Percentiles rank a stretch among this genome's conserved stretches.
Evolutionary conservation across 2,329 filamentous ascomycete species (phyloP).

Genomic region (Dactylellina sp.): DNA sequence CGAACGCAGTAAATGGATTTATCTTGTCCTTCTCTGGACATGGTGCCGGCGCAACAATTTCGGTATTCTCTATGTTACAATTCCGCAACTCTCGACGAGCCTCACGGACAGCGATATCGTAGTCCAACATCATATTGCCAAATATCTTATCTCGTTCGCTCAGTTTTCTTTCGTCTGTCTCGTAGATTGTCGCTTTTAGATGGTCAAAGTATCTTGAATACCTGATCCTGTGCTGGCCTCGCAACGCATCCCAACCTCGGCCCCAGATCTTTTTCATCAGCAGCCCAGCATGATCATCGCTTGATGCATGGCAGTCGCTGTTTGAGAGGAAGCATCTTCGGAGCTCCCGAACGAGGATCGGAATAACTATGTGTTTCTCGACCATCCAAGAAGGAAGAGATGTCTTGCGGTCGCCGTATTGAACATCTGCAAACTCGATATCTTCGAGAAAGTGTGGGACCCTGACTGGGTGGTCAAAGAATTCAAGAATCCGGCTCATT

Average conservation of each 20-base stretch:
- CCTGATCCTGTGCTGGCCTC: background rate
- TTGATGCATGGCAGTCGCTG: conserved; percentile 23
- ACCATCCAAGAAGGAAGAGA: conserved; percentile 36
- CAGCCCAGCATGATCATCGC: conserved; percentile 17
- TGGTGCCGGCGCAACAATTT: no score
- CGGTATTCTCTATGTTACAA: no score
- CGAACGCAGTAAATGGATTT: no score
- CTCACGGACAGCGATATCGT: background rate
- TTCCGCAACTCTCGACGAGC: background rate
- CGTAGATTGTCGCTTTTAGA: background rate
- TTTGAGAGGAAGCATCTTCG: conserved; percentile 10
- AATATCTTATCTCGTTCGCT: background rate
- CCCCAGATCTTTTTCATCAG: conserved; percentile 42
- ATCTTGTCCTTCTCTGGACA: no score
- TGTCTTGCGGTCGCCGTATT: background rate
- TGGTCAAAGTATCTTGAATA: background rate
- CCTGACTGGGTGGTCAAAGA: background rate
- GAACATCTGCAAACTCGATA: conserved; percentile 14
- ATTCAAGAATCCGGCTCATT: conserved; percentile 10
- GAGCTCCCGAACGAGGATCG: conserved; percentile 1
- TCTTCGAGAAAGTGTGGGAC: conserved; percentile 27
- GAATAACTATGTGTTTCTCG: conserved; percentile 20
- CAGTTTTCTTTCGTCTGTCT: background rate
- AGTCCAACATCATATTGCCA: background rate
- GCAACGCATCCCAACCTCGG: background rate